Percentiles rank a stretch among this genome's conserved stretches.
Evolutionary conservation across 768 basidiomycete species (phyloP).

Genomic region (Leccinum uliginosum): DNA sequence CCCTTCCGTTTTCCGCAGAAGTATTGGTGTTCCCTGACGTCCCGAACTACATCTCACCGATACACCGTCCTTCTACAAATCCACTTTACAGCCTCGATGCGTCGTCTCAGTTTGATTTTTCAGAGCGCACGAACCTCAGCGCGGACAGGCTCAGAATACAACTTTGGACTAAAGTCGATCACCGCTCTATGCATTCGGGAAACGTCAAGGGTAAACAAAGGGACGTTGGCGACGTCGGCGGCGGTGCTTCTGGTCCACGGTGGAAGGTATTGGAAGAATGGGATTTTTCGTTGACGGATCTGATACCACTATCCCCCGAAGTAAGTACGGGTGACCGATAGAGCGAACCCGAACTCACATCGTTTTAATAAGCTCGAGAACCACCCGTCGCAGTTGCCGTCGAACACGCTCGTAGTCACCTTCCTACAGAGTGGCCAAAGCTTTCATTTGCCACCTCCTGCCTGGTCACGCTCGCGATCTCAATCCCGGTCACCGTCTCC

Average conservation of each 20-base stretch:
- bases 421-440: constrained; percentile 57
- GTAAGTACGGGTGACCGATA: constrained; percentile 38
- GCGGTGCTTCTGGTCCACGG: constrained; percentile 12
- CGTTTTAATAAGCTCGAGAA: constrained; percentile 30
- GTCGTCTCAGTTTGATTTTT: constrained; percentile 46
- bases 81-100: constrained; percentile 67
- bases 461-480: constrained; percentile 23
- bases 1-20: constrained; percentile 18
- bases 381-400: constrained; percentile 50
- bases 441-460: constrained; percentile 51
- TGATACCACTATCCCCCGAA: constrained; percentile 57
- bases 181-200: constrained; percentile 2
- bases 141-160: constrained; percentile 50
- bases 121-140: constrained; percentile 50
- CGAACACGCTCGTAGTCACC: constrained; percentile 68
- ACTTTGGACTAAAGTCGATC: constrained; percentile 50
- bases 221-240: constrained; percentile 20
- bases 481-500: constrained; percentile 50
- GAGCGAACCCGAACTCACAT: constrained; percentile 9
- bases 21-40: constrained; percentile 16
- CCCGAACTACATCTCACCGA: constrained; percentile 72
- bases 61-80: constrained; percentile 82
- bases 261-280: constrained; percentile 72
- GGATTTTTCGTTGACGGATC: constrained; percentile 54
- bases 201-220: constrained; percentile 47